Percentiles rank a stretch among this genome's conserved stretches.
phyloP scores from a whole-genome alignment of 176 grass and related monocot genomes.

The Guadua angustifolia region DNA sequence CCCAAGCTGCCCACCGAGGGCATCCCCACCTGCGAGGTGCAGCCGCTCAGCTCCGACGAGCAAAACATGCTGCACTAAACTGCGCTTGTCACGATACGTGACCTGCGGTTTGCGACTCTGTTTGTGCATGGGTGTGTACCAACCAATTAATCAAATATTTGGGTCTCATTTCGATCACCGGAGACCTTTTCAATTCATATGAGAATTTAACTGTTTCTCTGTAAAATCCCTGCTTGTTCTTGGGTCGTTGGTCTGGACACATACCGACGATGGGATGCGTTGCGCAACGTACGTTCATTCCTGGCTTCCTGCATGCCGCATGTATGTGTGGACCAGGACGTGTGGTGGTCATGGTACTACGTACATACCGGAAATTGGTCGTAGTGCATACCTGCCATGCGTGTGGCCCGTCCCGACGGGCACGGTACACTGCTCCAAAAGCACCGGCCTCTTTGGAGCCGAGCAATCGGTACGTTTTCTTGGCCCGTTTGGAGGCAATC shows the following conservation, averaged over 20 bases:
- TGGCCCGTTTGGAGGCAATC: not conserved
- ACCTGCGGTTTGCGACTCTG: not conserved
- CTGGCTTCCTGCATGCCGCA: too few species aligned
- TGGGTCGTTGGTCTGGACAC: not conserved
- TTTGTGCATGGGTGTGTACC: not conserved
- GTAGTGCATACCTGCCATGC: not conserved
- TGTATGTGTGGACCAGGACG: too few species aligned
- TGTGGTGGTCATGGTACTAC: not conserved
- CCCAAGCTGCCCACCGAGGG: slow-evolving; percentile 42
- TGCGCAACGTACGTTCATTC: too few species aligned
- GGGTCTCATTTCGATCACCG: too few species aligned
- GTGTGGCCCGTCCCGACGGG: too few species aligned
- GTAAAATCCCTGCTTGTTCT: not conserved
- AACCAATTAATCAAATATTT: not conserved
- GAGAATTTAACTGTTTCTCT: not conserved
- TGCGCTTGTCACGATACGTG: not conserved
- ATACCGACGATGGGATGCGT: not conserved
- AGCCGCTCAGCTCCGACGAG: slow-evolving; percentile 53
- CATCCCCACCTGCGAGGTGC: slow-evolving; percentile 33
- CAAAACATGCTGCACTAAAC: not conserved
- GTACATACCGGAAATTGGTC: not conserved
- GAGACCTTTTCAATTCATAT: not conserved
- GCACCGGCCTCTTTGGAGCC: not conserved
- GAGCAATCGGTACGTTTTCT: not conserved
- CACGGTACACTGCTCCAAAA: not conserved